These are phyloP conservation scores for Juglanconis sp. DNA, from an alignment of 2,329 filamentous ascomycete species.

Conservation along the genomic window DNA sequence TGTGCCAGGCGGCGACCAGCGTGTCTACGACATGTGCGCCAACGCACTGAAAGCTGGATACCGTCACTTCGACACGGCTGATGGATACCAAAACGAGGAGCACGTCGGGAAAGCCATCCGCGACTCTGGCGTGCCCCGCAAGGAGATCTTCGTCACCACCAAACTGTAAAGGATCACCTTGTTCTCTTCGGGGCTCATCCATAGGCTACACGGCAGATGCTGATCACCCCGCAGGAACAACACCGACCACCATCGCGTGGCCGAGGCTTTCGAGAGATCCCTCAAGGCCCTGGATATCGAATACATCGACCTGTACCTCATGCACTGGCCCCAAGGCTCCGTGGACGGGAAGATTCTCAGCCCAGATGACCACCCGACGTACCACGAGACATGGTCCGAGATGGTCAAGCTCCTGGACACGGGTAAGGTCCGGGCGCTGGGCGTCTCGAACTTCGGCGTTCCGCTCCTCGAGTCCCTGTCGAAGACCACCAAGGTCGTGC, in stretches of 20 bases:
- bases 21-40: constrained; percentile 20
- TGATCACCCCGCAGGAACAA: constrained; percentile 9
- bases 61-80: constrained; percentile 30
- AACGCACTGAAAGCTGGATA: constrained; percentile 29
- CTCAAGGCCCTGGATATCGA: constrained; percentile 47
- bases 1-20: constrained; percentile 1
- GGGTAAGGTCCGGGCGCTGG: constrained; percentile 62
- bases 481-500: constrained; percentile 43
- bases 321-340: constrained; percentile 16
- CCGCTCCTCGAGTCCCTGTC: constrained; percentile 64
- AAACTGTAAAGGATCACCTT: constrained; percentile 24
- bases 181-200: background rate
- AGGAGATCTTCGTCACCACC: constrained; percentile 31
- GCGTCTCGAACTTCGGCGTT: constrained; percentile 67
- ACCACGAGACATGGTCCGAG: constrained; percentile 16
- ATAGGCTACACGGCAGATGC: constrained; percentile 5
- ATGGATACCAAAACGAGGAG: constrained; percentile 26
- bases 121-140: constrained; percentile 30
- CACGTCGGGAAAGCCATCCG: constrained; percentile 31
- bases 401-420: constrained; percentile 43
- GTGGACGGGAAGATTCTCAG: background rate
- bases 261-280: constrained; percentile 26
- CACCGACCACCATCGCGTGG: constrained; percentile 27
- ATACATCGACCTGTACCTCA: constrained; percentile 56
- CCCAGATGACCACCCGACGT: constrained; percentile 12